Conservation (phyloP, 306 rosid species). For the Ochetophila trinervis region DNA sequence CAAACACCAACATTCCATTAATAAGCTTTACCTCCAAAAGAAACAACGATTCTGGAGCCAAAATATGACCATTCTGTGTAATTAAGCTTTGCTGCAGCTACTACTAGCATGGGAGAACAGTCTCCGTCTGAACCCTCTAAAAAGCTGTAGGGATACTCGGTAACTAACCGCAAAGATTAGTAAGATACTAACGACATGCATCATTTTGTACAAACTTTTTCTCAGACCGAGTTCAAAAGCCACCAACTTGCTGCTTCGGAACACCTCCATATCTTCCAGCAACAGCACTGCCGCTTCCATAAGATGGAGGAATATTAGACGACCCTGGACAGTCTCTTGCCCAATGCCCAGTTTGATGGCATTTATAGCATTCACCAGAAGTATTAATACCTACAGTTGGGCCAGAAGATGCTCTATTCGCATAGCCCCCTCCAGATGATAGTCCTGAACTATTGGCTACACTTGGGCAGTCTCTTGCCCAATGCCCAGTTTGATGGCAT, state of each 20-base stretch:
- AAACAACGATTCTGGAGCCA: too few relatives aligned
- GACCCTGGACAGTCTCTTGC: slow-evolving; percentile 74
- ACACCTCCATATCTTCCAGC: slow-evolving; percentile 53
- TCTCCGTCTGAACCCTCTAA: too few relatives aligned
- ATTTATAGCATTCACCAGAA: slow-evolving; percentile 70
- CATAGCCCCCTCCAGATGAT: slow-evolving; percentile 41
- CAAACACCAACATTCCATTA: too few relatives aligned
- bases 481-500: slow-evolving; percentile 79
- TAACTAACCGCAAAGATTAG: too few relatives aligned
- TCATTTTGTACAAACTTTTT: slow-evolving; percentile 12
- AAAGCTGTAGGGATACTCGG: too few relatives aligned
- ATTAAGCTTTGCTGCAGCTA: too few relatives aligned
- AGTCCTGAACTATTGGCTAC: slow-evolving; percentile 36
- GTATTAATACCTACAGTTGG: slow-evolving; percentile 26
- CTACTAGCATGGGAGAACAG: too few relatives aligned
- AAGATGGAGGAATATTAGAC: slow-evolving; percentile 43
- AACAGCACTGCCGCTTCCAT: slow-evolving; percentile 44
- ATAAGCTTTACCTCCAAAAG: too few relatives aligned
- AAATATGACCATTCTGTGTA: too few relatives aligned
- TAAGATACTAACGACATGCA: too few relatives aligned
- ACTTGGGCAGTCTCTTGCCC: slow-evolving; percentile 80
- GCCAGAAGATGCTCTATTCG: slow-evolving; percentile 42
- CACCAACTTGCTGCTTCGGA: slow-evolving; percentile 38
- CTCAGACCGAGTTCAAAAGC: slow-evolving; percentile 34
- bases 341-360: slow-evolving; percentile 81